A percentile compares a stretch with the other conserved stretches of the same genome.
Evolutionary conservation across 2,329 filamentous ascomycete species (phyloP).

Genomic region (Alternaria incomplexa): DNA sequence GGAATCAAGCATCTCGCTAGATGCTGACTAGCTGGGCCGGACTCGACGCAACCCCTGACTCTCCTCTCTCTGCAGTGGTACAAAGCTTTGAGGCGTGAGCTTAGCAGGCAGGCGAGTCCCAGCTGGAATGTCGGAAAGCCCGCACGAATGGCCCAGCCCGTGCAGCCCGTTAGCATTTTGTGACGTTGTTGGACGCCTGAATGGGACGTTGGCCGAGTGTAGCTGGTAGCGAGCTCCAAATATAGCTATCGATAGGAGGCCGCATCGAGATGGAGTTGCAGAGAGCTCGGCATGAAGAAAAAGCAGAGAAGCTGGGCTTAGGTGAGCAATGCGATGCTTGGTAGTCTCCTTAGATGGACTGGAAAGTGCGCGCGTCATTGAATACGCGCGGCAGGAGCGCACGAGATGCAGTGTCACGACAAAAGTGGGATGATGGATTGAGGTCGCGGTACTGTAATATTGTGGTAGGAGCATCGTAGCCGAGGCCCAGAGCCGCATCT

Average conservation of each 20-base stretch:
- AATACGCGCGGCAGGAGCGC: not conserved
- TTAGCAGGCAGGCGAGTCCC: constrained; percentile 9
- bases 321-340: not conserved
- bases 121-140: not conserved
- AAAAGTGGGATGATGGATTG: not conserved
- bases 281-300: not conserved
- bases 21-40: constrained; percentile 11
- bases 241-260: not conserved
- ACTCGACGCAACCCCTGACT: constrained; percentile 21
- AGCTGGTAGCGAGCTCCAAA: not conserved
- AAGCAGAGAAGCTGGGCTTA: not conserved
- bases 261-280: not conserved
- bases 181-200: not conserved
- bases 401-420: not conserved
- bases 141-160: not conserved
- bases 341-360: not conserved
- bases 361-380: not conserved
- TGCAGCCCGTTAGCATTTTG: not conserved
- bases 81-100: constrained; percentile 33
- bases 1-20: constrained; percentile 26
- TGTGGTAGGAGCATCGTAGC: not conserved
- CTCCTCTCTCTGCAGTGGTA: not conserved
- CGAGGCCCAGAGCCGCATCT: not conserved
- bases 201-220: not conserved
- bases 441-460: not conserved